Evolutionary conservation across 306 rosid species (phyloP), one percentile per base, ranked within the genome.

Genomic region (Parietaria judaica): DNA sequence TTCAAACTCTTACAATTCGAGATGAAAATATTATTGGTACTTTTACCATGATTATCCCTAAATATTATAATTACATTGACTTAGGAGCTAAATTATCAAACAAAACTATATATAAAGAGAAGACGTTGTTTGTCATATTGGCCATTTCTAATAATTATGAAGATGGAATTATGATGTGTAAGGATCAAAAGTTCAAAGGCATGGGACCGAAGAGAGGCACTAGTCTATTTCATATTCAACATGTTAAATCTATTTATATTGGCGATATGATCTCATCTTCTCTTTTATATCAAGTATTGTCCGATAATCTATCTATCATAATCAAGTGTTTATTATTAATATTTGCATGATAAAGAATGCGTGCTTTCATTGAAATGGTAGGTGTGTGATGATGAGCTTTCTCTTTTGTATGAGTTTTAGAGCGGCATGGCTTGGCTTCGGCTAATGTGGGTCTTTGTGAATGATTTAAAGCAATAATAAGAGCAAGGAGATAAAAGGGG

Each of bases 391-490:
- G 52, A 67, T 83, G 72, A 78, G 66, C 60, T 74, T 79, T 72
- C 78, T 81, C 73, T 69, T 80, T 63, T 67, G 74, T 61, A 51
- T 71, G 83, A 72, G 67, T 71, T 78, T 71, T 53, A 68, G 80
- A 73, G 68, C 66, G 53, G 34, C 71, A 62, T 57, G 69, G 69
- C 50, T 63, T 55, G 57, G 76, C 66, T 69, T 84, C 65, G 60
- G 65, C 71, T 70, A 83, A 74, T 58, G 86, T 84, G 89, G 89
- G 85, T 71, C 80, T 70, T 72, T 35, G 63, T 76, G 68, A 81
- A 89, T 86, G 78, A 86, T 86, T 76, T 73, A 63, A 66, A 79
- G 85, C 80, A 71, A 74, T 17, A 71, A 76, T 80, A 56, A 54
- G 56, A 9, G 39, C 34, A 73, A 66, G 66, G 31, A 23, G 77